Conservation (phyloP, 2,329 filamentous ascomycete species). For the Xylariaceae sp. region DNA sequence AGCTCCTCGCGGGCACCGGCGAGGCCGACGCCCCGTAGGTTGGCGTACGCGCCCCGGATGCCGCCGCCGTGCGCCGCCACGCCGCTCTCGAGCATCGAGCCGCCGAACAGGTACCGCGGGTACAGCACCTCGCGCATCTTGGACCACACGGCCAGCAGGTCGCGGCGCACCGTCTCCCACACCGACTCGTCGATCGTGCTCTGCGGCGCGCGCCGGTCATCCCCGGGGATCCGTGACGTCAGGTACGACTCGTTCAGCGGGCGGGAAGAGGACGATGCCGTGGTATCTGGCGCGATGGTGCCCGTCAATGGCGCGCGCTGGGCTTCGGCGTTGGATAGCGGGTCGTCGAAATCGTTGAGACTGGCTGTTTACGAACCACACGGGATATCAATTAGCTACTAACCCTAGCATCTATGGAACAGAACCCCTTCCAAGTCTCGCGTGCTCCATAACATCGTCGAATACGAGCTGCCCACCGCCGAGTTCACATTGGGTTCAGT, state of each 20-base stretch:
- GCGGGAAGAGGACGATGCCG: constrained; percentile 47
- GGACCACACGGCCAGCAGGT: constrained; percentile 89
- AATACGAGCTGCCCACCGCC: background rate
- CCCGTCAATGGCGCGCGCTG: constrained; percentile 77
- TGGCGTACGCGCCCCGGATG: constrained; percentile 57
- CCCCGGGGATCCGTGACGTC: constrained; percentile 83
- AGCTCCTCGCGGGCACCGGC: constrained; percentile 58
- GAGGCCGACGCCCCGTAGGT: constrained; percentile 53
- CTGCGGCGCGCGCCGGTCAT: constrained; percentile 81
- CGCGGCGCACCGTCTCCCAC: constrained; percentile 92
- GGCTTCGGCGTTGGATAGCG: constrained; percentile 57
- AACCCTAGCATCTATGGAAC: background rate
- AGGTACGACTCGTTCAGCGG: constrained; percentile 72
- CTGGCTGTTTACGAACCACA: constrained; percentile 52
- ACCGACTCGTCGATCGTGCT: constrained; percentile 97
- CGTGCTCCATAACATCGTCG: background rate
- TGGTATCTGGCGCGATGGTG: constrained; percentile 61
- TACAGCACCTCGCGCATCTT: constrained; percentile 98
- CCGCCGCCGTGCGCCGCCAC: constrained; percentile 34
- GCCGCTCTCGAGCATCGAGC: constrained; percentile 56
- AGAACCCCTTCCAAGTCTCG: background rate
- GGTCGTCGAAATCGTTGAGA: constrained; percentile 90
- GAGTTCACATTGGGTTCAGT: background rate
- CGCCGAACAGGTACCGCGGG: constrained; percentile 83
- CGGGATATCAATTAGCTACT: constrained; percentile 9